A percentile compares a stretch with the other conserved stretches of the same genome.
Evolutionary conservation across 2,329 filamentous ascomycete genomes (phyloP).

Genomic region (Remersonia thermophila): DNA sequence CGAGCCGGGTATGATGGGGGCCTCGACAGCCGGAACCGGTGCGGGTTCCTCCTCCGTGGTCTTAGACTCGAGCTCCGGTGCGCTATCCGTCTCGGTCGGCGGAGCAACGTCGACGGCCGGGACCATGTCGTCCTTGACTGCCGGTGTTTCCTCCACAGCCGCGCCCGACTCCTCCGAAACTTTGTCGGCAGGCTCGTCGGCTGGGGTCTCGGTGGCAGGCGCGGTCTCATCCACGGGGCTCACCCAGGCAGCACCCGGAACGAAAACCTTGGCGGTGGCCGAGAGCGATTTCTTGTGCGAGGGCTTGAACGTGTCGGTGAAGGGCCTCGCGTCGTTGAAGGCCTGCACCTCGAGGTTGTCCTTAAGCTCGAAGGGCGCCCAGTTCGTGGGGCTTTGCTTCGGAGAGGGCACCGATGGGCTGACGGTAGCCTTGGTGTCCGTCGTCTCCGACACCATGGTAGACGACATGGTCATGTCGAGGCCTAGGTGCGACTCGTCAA

Average conservation of each 20-base stretch:
- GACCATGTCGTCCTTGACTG: background rate
- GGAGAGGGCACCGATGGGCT: constrained; percentile 42
- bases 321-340: constrained; percentile 41
- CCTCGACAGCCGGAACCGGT: constrained; percentile 12
- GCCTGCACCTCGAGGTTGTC: constrained; percentile 33
- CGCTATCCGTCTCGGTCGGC: background rate
- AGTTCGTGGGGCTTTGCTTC: constrained; percentile 37
- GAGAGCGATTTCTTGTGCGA: constrained; percentile 50
- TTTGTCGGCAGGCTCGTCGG: constrained; percentile 13
- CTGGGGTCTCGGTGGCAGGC: constrained; percentile 10
- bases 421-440: constrained; percentile 41
- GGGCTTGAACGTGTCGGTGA: constrained; percentile 31
- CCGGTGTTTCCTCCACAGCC: background rate
- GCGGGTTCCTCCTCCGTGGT: constrained; percentile 5
- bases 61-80: constrained; percentile 4
- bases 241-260: constrained; percentile 28
- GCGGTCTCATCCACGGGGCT: constrained; percentile 14
- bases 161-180: constrained; percentile 1
- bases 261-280: constrained; percentile 59
- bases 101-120: background rate
- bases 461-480: constrained; percentile 44
- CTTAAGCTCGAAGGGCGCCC: constrained; percentile 50
- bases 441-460: constrained; percentile 38
- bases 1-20: constrained; percentile 14
- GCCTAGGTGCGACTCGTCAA: constrained; percentile 31